Evolutionary conservation across 345 rosid species (phyloP).

Genomic region (Brassica rapa): DNA sequence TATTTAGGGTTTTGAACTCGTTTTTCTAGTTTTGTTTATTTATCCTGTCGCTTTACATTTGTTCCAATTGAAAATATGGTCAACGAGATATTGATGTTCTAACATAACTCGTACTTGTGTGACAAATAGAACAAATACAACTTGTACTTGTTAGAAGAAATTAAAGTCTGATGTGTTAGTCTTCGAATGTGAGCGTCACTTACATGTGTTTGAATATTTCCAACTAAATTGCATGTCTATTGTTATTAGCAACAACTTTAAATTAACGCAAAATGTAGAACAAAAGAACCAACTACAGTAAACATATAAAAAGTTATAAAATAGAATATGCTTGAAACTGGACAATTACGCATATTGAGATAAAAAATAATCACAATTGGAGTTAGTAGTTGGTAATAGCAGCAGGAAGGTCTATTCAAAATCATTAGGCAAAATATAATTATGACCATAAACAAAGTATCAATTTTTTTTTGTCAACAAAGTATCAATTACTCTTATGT

Average conservation of each 20-base stretch:
- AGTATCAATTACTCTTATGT: not conserved
- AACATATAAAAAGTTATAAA: not conserved
- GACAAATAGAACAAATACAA: conserved; percentile 15
- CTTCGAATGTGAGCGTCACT: not conserved
- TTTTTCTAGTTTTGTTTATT: conserved; percentile 11
- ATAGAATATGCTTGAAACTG: not conserved
- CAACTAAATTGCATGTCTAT: conserved; percentile 11
- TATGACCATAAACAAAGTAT: not conserved
- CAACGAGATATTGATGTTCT: not conserved
- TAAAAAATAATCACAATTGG: not conserved
- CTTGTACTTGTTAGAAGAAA: conserved; percentile 7
- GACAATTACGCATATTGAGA: conserved; percentile 22
- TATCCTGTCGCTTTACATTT: conserved; percentile 1
- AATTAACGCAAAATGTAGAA: conserved; percentile 25
- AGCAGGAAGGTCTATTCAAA: not conserved
- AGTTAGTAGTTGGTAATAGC: not conserved
- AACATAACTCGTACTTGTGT: conserved; percentile 9
- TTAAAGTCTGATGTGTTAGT: conserved; percentile 16
- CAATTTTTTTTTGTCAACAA: not conserved
- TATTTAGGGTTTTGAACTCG: conserved; percentile 11
- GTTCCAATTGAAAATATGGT: not conserved
- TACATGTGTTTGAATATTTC: not conserved
- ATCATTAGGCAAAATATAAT: conserved; percentile 11
- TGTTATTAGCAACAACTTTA: conserved; percentile 23
- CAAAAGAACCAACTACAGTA: not conserved